Base-by-base conservation (phyloP, 2,329 filamentous ascomycete genomes). In the Microsporum ferrugineum region DNA sequence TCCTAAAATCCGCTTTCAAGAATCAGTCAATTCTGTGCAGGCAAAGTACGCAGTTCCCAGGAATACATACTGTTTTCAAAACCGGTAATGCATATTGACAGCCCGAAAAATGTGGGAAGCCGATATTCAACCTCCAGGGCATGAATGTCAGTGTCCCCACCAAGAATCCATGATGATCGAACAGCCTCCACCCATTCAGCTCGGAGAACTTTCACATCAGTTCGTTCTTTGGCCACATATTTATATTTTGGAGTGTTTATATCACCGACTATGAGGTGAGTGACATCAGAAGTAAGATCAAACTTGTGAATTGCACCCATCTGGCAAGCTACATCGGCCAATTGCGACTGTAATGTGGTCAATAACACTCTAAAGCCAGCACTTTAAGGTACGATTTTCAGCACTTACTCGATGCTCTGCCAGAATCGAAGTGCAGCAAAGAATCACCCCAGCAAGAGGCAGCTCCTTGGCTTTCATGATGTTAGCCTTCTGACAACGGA, bases 231-330 rank as follows among this genome's bases (percentile, higher is more conserved):
- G 60, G 92, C 94, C 69, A 97, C 92, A 79, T 95, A 96, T 73
- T 86, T 88, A 76, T 99, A 99, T 74, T 99, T 99, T 57, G 88
- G 84, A 0, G 92, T 97, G 71, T 92, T 84, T 69, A 90, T 88
- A 68, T 88, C 86, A 72, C 91, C 94, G 64, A 96, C 89, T 65
- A 99, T 83, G 55, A 99, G 84, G 77, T 99, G 94, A 3, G 94
- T 97, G 56, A 95, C 90, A 72, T 96, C 90, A 61, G 88, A 89
- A n/a, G 91, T 97, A 51, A 99, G 84, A 73, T 99, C 91, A 73
- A 91, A 88, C 68, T 88, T 91, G 79, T 95, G 88, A 63, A 82
- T 75, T 58, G 91, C 94, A 65, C 94, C 94, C 79, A 99, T 90
- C 71, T 96, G 84, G 65, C 79, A 75, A 17, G 88, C 88, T 60